Evolutionary conservation across 2,329 filamentous ascomycete species (phyloP).

Genomic region (Colletotrichum musicola): DNA sequence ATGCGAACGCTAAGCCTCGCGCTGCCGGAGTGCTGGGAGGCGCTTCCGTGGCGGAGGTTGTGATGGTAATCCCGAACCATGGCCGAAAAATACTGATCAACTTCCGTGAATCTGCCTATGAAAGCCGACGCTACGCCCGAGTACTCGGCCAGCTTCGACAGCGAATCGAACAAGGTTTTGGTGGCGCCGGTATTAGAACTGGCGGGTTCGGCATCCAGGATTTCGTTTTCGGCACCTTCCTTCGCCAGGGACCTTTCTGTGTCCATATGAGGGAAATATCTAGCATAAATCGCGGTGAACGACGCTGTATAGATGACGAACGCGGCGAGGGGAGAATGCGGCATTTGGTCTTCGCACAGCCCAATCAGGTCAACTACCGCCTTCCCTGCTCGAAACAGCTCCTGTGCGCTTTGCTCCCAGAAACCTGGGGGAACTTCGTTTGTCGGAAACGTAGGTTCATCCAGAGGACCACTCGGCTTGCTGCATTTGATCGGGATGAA

Average conservation of each 20-base stretch:
- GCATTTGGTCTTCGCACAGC: constrained; percentile 71
- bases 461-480: constrained; percentile 66
- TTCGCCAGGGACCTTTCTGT: constrained; percentile 63
- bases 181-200: neutral
- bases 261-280: constrained; percentile 78
- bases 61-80: constrained; percentile 28
- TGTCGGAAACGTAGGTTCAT: constrained; percentile 66
- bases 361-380: constrained; percentile 75
- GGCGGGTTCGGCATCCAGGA: neutral
- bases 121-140: constrained; percentile 31
- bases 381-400: constrained; percentile 71
- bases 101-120: constrained; percentile 29
- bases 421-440: constrained; percentile 64
- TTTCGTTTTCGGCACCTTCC: constrained; percentile 46
- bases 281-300: constrained; percentile 74
- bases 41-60: constrained; percentile 6
- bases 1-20: constrained; percentile 53
- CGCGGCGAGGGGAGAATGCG: constrained; percentile 75
- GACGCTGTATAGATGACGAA: constrained; percentile 77
- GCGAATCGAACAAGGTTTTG: constrained; percentile 20
- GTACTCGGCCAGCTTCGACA: constrained; percentile 17
- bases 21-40: neutral
- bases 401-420: constrained; percentile 72
- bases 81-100: constrained; percentile 28
- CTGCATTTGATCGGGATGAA: constrained; percentile 70